phyloP scores from a whole-genome alignment of 345 rosid genomes.

The Erucastrum elatum region DNA sequence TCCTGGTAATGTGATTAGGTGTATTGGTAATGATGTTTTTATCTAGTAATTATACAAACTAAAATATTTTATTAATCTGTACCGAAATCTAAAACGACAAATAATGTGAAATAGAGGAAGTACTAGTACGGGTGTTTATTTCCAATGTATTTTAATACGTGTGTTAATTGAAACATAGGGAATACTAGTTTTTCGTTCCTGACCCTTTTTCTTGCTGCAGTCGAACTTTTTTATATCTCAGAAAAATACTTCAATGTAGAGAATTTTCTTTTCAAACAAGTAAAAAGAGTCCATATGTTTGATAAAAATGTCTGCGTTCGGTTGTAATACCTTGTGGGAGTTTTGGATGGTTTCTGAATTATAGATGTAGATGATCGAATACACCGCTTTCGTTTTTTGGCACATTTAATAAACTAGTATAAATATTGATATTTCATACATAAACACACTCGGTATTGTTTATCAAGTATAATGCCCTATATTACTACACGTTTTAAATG shows the following conservation, averaged over 20 bases:
- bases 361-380: slow-evolving; percentile 12
- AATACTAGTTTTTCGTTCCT: neutral
- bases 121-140: no score
- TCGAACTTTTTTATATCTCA: no score
- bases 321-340: neutral
- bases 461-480: neutral
- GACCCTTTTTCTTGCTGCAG: neutral
- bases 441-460: neutral
- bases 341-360: neutral
- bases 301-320: neutral
- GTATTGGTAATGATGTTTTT: no score
- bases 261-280: neutral
- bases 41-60: no score
- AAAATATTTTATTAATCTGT: no score
- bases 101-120: no score
- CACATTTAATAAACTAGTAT: neutral
- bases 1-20: no score
- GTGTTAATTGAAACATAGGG: neutral
- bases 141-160: no score
- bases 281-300: no score
- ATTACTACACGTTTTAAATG: neutral
- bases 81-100: no score
- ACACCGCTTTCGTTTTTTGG: neutral
- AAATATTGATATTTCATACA: neutral
- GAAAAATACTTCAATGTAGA: neutral